Percentiles rank a stretch among this genome's conserved stretches.
These are phyloP conservation scores for Pouteria glomerata DNA, from an alignment of 148 eudicot genomes.

Conservation along the genomic window DNA sequence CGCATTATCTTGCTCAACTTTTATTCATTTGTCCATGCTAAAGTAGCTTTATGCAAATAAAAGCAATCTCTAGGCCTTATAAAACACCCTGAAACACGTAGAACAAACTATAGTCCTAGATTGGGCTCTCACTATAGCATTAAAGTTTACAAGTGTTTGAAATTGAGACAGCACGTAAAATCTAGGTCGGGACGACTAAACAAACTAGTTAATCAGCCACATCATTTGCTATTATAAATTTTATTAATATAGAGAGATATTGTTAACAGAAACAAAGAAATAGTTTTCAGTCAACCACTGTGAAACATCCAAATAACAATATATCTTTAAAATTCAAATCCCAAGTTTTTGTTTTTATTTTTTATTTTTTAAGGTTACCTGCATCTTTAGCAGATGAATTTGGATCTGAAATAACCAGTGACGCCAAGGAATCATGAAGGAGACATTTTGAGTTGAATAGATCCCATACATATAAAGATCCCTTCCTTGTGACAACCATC, in stretches of 20 bases:
- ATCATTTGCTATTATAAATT: not conserved
- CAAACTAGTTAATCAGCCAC: not conserved
- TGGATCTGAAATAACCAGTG: slow-evolving; percentile 56
- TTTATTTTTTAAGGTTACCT: slow-evolving; percentile 42
- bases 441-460: slow-evolving; percentile 71
- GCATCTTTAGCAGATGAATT: slow-evolving; percentile 54
- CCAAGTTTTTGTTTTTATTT: too few relatives aligned
- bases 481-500: slow-evolving; percentile 89
- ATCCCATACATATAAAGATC: slow-evolving; percentile 82
- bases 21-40: not conserved
- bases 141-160: not conserved
- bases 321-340: not conserved
- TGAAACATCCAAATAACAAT: not conserved
- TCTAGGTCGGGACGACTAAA: not conserved
- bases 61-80: not conserved
- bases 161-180: not conserved
- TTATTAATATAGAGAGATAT: too few relatives aligned
- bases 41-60: not conserved
- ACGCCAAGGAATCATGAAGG: slow-evolving; percentile 77
- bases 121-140: not conserved
- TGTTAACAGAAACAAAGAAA: too few relatives aligned
- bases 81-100: not conserved
- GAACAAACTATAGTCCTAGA: not conserved
- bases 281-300: not conserved
- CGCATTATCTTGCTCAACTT: not conserved